Percentiles rank a stretch among this genome's conserved stretches.
phyloP scores from a whole-genome alignment of 2,329 filamentous ascomycete genomes.

The Mollisia scopiformis region DNA sequence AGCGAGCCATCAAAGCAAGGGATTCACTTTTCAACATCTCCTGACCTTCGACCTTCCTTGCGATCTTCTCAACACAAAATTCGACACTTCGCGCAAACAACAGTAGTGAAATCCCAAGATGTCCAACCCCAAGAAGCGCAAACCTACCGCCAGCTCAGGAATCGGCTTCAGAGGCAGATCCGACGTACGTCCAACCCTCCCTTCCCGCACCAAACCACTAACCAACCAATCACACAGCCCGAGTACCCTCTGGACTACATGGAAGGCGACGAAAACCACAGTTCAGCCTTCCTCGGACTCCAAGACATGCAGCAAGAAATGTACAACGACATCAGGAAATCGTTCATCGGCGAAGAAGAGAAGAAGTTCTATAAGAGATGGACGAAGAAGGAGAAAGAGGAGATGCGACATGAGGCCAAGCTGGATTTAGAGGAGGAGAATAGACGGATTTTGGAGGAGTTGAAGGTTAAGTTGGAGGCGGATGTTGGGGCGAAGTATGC shows the following conservation, averaged over 20 bases:
- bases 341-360: neutral
- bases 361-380: neutral
- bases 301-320: neutral
- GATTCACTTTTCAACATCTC: neutral
- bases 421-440: neutral
- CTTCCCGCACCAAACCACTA: neutral
- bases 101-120: too few species aligned
- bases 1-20: neutral
- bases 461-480: neutral
- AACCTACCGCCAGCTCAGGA: too few species aligned
- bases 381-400: neutral
- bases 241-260: neutral
- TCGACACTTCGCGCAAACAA: neutral
- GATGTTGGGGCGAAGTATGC: neutral
- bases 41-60: neutral
- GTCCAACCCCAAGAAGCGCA: too few species aligned
- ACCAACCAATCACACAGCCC: neutral
- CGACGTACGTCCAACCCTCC: too few species aligned
- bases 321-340: neutral
- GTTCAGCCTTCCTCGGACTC: neutral
- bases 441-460: neutral
- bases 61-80: neutral
- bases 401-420: neutral
- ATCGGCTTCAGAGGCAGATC: neutral
- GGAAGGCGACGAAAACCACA: neutral